A percentile compares a stretch with the other conserved stretches of the same genome.
These are phyloP conservation scores for Perkinsus marinus DNA, from an alignment of 169 alveolate genomes.

Conservation along the genomic window DNA sequence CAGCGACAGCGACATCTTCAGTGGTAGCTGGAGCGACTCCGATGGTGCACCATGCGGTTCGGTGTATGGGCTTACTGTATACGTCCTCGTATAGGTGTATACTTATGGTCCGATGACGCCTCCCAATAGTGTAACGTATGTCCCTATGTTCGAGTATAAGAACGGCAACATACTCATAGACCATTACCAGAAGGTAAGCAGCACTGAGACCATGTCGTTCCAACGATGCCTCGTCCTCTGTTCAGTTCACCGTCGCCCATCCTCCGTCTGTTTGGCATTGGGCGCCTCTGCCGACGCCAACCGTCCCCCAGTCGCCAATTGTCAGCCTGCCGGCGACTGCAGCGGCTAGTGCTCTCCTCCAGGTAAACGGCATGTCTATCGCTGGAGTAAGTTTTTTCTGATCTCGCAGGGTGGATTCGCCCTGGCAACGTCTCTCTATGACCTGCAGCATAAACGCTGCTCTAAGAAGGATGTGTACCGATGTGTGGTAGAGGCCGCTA, in stretches of 20 bases:
- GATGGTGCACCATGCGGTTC: background rate
- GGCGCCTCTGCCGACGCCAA: background rate
- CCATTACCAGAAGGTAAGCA: background rate
- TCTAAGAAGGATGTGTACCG: background rate
- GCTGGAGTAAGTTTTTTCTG: background rate
- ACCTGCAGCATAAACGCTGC: background rate
- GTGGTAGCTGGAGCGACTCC: background rate
- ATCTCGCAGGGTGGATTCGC: background rate
- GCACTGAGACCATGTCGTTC: background rate
- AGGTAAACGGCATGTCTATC: background rate
- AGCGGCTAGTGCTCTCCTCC: background rate
- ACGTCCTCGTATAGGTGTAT: background rate
- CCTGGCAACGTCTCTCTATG: background rate
- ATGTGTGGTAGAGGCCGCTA: background rate
- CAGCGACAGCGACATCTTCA: background rate
- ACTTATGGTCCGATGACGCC: background rate
- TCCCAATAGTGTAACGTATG: background rate
- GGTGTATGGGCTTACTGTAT: background rate
- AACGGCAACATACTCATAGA: background rate
- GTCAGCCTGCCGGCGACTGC: background rate
- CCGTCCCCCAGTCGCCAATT: background rate
- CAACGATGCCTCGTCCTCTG: background rate
- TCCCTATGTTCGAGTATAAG: background rate
- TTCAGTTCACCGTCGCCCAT: background rate
- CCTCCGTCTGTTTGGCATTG: background rate